Conservation (phyloP, 768 basidiomycete species). For the Mycena vitilis region DNA sequence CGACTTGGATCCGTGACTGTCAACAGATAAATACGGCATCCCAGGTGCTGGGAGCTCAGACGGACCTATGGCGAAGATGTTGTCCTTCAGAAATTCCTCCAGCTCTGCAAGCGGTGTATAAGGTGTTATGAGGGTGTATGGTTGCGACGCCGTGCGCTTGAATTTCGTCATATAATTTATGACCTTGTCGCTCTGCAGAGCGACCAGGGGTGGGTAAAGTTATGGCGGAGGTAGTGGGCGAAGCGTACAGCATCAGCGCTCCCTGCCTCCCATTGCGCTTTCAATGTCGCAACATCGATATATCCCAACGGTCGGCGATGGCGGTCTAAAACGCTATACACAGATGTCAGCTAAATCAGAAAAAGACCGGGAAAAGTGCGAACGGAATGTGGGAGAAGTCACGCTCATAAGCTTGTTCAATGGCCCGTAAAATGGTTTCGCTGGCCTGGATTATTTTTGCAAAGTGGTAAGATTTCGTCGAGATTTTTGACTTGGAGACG, state of each 20-base stretch:
- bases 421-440: constrained; percentile 79
- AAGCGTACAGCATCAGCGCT: constrained; percentile 73
- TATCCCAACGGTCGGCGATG: constrained; percentile 85
- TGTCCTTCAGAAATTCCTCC: constrained; percentile 79
- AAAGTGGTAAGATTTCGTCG: no score
- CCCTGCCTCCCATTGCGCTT: constrained; percentile 82
- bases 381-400: constrained; percentile 96
- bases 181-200: constrained; percentile 76
- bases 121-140: constrained; percentile 86
- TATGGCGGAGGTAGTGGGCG: not conserved
- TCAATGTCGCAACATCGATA: constrained; percentile 80
- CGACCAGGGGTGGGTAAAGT: not conserved
- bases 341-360: not conserved
- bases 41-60: constrained; percentile 8
- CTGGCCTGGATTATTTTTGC: constrained; percentile 42
- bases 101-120: constrained; percentile 81
- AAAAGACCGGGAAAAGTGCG: constrained; percentile 20
- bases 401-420: constrained; percentile 91
- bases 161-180: constrained; percentile 79
- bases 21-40: constrained; percentile 1
- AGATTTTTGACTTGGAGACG: no score
- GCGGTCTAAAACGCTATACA: constrained; percentile 77
- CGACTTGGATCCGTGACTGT: constrained; percentile 85
- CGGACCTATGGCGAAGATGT: constrained; percentile 83
- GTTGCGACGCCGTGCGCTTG: constrained; percentile 69